These are phyloP conservation scores for Rhodotorula mucilaginosa DNA, from an alignment of 1,284 basidiomycete genomes.

Conservation along the genomic window DNA sequence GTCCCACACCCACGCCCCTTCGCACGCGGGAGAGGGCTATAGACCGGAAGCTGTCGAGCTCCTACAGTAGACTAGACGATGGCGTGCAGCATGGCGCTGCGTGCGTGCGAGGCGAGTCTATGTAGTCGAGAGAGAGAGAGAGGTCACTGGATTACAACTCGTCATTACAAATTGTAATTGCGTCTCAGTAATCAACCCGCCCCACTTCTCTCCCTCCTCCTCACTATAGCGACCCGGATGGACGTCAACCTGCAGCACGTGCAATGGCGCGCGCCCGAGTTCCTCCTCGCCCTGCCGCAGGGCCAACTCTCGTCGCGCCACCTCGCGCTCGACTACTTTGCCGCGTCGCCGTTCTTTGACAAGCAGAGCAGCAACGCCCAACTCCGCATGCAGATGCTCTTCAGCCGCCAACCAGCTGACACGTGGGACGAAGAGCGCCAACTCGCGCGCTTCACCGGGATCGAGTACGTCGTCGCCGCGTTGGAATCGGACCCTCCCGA, in stretches of 20 bases:
- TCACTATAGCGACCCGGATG: neutral
- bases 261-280: slow-evolving; percentile 44
- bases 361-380: slow-evolving; percentile 84
- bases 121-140: too few relatives aligned
- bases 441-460: slow-evolving; percentile 73
- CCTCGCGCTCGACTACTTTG: slow-evolving; percentile 81
- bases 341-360: slow-evolving; percentile 82
- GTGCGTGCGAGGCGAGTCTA: too few relatives aligned
- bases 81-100: too few relatives aligned
- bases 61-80: too few relatives aligned
- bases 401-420: slow-evolving; percentile 55
- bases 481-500: slow-evolving; percentile 62
- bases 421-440: slow-evolving; percentile 69
- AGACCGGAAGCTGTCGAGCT: too few relatives aligned
- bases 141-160: too few relatives aligned
- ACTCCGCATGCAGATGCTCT: slow-evolving; percentile 71
- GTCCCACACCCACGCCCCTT: too few relatives aligned
- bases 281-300: slow-evolving; percentile 34
- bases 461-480: slow-evolving; percentile 77
- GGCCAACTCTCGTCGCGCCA: slow-evolving; percentile 47
- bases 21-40: too few relatives aligned
- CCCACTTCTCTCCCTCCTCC: slow-evolving; percentile 3
- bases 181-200: neutral
- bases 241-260: slow-evolving; percentile 34
- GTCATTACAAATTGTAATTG: neutral